Evolutionary conservation across 2,329 filamentous ascomycete species (phyloP), one percentile per base, ranked within the genome.

Genomic region (Botryotinia calthae): DNA sequence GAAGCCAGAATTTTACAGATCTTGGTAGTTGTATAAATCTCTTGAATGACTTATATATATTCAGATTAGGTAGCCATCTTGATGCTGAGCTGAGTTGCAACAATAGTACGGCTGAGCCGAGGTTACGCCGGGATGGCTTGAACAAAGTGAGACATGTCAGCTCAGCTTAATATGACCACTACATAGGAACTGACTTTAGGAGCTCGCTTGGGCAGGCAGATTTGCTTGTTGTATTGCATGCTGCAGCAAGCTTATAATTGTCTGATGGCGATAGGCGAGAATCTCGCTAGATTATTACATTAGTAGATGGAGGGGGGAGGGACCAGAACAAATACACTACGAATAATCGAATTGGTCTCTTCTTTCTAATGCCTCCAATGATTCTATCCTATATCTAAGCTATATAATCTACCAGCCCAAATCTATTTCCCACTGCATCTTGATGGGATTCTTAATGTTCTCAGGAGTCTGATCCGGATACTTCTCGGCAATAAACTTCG

Each of bases 391-490:
- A 2, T 2, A 2, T 14, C 4, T 20, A 20, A 20, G 10, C 14
- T 12, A 4, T 28, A 22, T 28, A 8, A 59, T 58, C n/a, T 58
- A 71, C 70, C 61, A 40, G 6, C 61, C 70, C 22, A 66, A 28
- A 46, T 71, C 61, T 44, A 34, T 71, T 31, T 71, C 70, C 70
- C 70, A 71, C 31, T 71, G 46, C 40, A 40, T 48, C 28, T 59
- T 59, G 14, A 71, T 7, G 34, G 42, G 37, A 48, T 58, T 18
- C 34, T 37, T 37, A 18, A 58, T 16, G 22, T 67, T 66, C 7
- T 71, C 70, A 9, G 70, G 70, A 37, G 62, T 40, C 22, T 71
- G 48, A 66, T 67, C 61, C 34, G 70, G 70, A 31, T 44, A 66
- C n/a, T 31, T 37, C 3, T 58, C 61, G 7, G 37, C 28, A 20